Base-by-base conservation (phyloP, 306 rosid species). In the Citrullus mucosospermus region DNA sequence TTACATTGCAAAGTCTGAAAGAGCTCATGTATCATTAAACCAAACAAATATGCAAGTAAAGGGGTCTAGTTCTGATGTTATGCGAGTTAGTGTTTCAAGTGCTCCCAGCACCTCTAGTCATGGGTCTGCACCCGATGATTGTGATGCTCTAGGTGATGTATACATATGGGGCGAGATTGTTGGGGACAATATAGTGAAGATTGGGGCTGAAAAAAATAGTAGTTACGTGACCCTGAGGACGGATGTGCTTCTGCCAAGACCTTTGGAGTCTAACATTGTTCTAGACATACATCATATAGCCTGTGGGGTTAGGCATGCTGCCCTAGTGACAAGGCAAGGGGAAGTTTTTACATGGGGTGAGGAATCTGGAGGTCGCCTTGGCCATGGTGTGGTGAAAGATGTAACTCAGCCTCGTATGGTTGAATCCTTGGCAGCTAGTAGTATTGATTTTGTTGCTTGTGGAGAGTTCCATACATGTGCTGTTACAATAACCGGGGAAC, bases 381-480 rank as follows among this genome's bases (percentile, higher is more conserved):
- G 99, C 67, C 99, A 96, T 83, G 99, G 99, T 70, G 97, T 90
- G 75, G 96, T 91, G 79, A 96, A 85, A 83, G 90, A 96, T 86
- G 86, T 90, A 77, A 84, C 83, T 81, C 99, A 91, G 84, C 99
- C 99, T 74, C 80, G 86, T 80, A 85, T 92, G 65, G 91, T 96
- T 82, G 99, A 96, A 84, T 88, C 98, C 2, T 78, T 96, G 82
- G 85, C 93, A 81, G 86, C 97, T 80, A 79, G 82, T 28, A 82
- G 83, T 72, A 84, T 92, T 83, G 97, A 88, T 86, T 90, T 92
- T 87, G 98, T 90, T 75, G 90, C 99, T 55, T 96, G 99, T 78
- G 99, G 99, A 80, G 97, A 96, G 90, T 96, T 96, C 82, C 99
- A 96, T 80, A 87, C 97, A 12, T 96, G 97, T 76, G 99, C 99